A percentile compares a stretch with the other conserved stretches of the same genome.
Evolutionary conservation across 305 asterid genomes (phyloP).

Genomic region (Euphrasia arctica): DNA sequence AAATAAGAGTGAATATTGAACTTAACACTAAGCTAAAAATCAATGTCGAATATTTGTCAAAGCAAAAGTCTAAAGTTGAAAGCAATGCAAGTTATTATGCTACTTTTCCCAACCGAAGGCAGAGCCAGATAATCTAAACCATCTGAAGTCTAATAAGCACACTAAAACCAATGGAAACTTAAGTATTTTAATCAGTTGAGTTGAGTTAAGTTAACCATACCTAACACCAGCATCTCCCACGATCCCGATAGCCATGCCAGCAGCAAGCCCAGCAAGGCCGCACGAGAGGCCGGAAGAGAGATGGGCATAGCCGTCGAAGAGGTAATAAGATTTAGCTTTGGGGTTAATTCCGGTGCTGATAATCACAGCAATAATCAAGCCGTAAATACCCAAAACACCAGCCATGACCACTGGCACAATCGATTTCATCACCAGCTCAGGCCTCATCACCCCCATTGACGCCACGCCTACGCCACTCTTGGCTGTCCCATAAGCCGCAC

Average conservation of each 20-base stretch:
- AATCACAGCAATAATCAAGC: conserved; percentile 1
- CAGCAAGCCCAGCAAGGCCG: background rate
- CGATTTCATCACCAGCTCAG: conserved; percentile 9
- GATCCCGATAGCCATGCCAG: background rate
- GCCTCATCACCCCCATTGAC: conserved; percentile 6
- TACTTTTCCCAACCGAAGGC: no score
- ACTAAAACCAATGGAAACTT: no score
- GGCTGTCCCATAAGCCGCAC: conserved; percentile 5
- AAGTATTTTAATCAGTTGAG: no score
- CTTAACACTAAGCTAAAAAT: no score
- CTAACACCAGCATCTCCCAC: conserved; percentile 3
- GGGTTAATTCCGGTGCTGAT: conserved; percentile 7
- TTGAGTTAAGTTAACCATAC: background rate
- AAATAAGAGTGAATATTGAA: no score
- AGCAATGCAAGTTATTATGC: no score
- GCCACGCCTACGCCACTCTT: conserved; percentile 4
- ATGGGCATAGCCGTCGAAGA: conserved; percentile 1
- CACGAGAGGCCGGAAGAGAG: background rate
- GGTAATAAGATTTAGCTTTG: background rate
- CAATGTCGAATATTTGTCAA: no score
- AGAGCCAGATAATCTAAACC: no score
- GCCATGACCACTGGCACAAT: conserved; percentile 6
- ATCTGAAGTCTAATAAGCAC: no score
- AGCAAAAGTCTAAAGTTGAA: no score
- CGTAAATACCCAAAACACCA: conserved; percentile 9